Conservation (phyloP, 768 basidiomycete genomes). For the Collybia nuda region DNA sequence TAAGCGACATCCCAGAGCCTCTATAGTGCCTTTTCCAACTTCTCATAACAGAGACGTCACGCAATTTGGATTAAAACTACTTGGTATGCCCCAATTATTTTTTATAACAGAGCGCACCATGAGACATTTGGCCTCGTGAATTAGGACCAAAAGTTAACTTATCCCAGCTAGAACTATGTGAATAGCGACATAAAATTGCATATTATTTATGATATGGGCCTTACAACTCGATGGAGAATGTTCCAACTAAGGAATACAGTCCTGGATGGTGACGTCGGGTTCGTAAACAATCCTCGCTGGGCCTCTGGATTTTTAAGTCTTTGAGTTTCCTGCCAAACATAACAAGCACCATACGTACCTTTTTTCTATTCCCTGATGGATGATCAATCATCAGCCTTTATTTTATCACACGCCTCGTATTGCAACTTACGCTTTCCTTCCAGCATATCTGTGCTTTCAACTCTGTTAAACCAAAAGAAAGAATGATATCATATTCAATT, state of each 20-base stretch:
- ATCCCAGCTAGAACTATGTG: too few relatives aligned
- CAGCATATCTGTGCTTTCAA: conserved; percentile 51
- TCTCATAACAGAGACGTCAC: too few relatives aligned
- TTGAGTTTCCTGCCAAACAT: not conserved
- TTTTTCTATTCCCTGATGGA: conserved; percentile 31
- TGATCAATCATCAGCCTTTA: not conserved
- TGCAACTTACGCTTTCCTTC: conserved; percentile 42
- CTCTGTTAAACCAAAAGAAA: conserved; percentile 55
- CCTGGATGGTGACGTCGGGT: not conserved
- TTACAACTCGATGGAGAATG: too few relatives aligned
- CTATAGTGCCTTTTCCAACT: too few relatives aligned
- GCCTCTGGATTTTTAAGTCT: not conserved
- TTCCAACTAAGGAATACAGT: not conserved
- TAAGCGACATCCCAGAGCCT: too few relatives aligned
- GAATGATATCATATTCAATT: conserved; percentile 37
- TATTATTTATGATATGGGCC: too few relatives aligned
- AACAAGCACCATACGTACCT: conserved; percentile 18
- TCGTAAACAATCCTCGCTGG: conserved; percentile 12
- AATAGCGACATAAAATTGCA: too few relatives aligned
- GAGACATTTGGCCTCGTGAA: too few relatives aligned
- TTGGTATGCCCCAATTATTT: too few relatives aligned
- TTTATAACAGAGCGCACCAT: too few relatives aligned
- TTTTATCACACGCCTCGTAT: not conserved
- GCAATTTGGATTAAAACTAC: too few relatives aligned
- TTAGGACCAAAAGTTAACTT: too few relatives aligned